Conservation (phyloP, 352 stramenopile species). For the Globisporangium orthogonon region DNA sequence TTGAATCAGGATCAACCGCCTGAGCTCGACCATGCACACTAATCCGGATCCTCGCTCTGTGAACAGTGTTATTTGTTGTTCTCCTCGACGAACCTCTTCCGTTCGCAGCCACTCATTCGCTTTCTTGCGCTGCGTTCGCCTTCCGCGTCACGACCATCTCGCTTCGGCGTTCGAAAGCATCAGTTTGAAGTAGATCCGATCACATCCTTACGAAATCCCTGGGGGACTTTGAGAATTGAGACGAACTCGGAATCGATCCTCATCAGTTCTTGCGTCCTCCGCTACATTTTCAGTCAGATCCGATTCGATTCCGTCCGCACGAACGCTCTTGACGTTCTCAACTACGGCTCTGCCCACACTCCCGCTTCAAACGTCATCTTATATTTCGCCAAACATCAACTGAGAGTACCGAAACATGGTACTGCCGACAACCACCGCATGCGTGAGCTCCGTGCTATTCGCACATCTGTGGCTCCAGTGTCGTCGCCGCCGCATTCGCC, state of each 20-base stretch:
- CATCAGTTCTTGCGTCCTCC: background rate
- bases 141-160: too few relatives aligned
- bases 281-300: background rate
- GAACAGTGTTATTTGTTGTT: too few relatives aligned
- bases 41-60: too few relatives aligned
- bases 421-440: background rate
- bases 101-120: too few relatives aligned
- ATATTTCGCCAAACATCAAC: background rate
- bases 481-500: background rate
- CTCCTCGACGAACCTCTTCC: too few relatives aligned
- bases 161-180: too few relatives aligned
- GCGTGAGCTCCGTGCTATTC: constrained; percentile 4
- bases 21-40: too few relatives aligned
- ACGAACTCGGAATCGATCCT: background rate
- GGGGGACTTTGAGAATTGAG: background rate
- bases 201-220: background rate
- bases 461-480: constrained; percentile 10
- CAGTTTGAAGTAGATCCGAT: too few relatives aligned
- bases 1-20: too few relatives aligned
- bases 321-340: background rate
- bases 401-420: background rate
- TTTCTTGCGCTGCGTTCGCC: too few relatives aligned
- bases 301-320: background rate
- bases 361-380: constrained; percentile 1
- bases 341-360: background rate